Percentiles rank a stretch among this genome's conserved stretches.
Evolutionary conservation across 2,329 filamentous ascomycete genomes (phyloP).

Genomic region (Paramyrothecium sp.): DNA sequence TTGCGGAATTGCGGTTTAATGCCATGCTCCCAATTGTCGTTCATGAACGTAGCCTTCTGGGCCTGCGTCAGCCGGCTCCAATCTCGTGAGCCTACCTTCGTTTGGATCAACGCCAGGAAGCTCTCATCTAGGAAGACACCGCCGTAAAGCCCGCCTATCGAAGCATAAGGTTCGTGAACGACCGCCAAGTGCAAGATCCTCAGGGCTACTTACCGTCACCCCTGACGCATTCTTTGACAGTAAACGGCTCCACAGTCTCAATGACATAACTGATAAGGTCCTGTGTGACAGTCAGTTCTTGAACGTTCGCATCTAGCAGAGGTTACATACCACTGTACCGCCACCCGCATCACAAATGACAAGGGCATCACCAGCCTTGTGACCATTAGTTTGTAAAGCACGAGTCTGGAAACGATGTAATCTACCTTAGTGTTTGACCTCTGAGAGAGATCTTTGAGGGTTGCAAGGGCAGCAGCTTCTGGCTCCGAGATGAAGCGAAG

Average conservation of each 20-base stretch:
- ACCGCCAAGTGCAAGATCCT: too few relatives aligned
- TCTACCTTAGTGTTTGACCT: conserved; percentile 17
- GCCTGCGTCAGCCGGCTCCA: conserved; percentile 7
- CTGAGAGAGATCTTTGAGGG: conserved; percentile 23
- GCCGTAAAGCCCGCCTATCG: conserved; percentile 35
- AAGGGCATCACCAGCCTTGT: conserved; percentile 17
- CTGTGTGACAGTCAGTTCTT: conserved; percentile 13
- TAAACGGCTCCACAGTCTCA: conserved; percentile 14
- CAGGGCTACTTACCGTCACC: conserved; percentile 28
- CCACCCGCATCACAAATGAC: conserved; percentile 36
- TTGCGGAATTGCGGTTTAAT: conserved; percentile 23
- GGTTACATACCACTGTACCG: conserved; percentile 28
- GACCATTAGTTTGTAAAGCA: not conserved
- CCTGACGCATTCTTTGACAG: conserved; percentile 32
- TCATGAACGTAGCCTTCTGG: conserved; percentile 14
- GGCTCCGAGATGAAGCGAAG: conserved; percentile 40
- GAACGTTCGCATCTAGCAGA: accelerated
- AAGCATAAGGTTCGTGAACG: too few relatives aligned
- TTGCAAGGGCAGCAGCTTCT: conserved; percentile 41
- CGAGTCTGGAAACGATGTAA: not conserved
- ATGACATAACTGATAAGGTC: conserved; percentile 40
- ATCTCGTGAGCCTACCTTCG: conserved; percentile 3
- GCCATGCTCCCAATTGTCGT: conserved; percentile 24
- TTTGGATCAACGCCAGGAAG: conserved; percentile 26
- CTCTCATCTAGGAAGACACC: conserved; percentile 37